Evolutionary conservation across 2,329 filamentous ascomycete species (phyloP).

Genomic region (Lachnellula hyalina): DNA sequence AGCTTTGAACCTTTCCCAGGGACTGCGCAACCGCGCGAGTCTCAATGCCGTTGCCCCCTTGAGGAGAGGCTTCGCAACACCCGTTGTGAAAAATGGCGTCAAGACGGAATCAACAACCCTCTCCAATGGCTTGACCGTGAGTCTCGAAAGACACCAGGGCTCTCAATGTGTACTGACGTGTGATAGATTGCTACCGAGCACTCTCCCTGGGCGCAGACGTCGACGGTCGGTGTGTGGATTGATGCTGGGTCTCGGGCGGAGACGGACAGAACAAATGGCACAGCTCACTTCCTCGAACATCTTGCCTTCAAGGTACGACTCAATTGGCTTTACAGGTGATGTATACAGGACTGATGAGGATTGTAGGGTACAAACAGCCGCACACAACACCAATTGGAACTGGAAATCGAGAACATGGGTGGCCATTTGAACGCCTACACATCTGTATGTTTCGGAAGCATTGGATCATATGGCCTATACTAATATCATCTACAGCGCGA

Average conservation of each 20-base stretch:
- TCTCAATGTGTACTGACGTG: conserved; percentile 29
- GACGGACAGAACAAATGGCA: conserved; percentile 98
- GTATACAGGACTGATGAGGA: conserved; percentile 20
- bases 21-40: conserved; percentile 81
- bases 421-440: conserved; percentile 99
- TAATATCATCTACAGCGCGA: conserved; percentile 61
- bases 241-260: conserved; percentile 97
- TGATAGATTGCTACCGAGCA: conserved; percentile 91
- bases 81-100: conserved; percentile 60
- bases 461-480: conserved; percentile 9
- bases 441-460: conserved; percentile 61
- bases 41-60: conserved; percentile 72
- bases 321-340: conserved; percentile 13
- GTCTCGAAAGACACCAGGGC: conserved; percentile 1
- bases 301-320: conserved; percentile 90
- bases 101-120: conserved; percentile 96
- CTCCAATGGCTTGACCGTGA: conserved; percentile 93
- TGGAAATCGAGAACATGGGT: conserved; percentile 99
- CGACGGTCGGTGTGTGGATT: conserved; percentile 98
- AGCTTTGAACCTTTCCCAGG: conserved; percentile 88
- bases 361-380: conserved; percentile 82
- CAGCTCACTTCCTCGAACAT: conserved; percentile 99
- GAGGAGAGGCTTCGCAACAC: conserved; percentile 85
- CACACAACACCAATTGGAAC: conserved; percentile 94
- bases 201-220: conserved; percentile 96